A percentile compares a stretch with the other conserved stretches of the same genome.
phyloP scores from a whole-genome alignment of 2,329 filamentous ascomycete species.

The Talaromyces sp. region DNA sequence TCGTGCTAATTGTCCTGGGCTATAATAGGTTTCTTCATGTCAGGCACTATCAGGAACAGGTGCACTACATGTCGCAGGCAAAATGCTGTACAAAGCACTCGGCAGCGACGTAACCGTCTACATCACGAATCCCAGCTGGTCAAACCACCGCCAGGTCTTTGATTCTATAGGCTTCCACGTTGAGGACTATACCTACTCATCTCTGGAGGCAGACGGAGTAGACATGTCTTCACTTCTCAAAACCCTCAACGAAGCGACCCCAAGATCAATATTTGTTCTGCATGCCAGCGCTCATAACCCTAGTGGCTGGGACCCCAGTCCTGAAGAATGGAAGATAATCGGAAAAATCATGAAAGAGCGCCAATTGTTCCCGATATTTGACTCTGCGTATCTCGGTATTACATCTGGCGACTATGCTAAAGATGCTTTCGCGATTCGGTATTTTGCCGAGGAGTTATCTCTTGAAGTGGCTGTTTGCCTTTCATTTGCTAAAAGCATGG shows the following conservation, averaged over 20 bases:
- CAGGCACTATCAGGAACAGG: constrained; percentile 46
- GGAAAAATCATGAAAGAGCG: constrained; percentile 70
- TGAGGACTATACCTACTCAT: constrained; percentile 41
- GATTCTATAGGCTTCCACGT: constrained; percentile 74
- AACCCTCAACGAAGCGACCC: constrained; percentile 56
- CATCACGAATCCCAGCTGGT: constrained; percentile 92
- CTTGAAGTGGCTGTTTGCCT: constrained; percentile 61
- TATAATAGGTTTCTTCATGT: neutral
- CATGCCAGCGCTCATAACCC: constrained; percentile 97
- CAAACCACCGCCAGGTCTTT: constrained; percentile 97
- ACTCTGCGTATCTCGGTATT: constrained; percentile 30
- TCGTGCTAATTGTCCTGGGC: neutral
- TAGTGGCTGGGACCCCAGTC: constrained; percentile 87
- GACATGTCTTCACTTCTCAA: constrained; percentile 43
- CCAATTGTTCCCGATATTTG: constrained; percentile 77
- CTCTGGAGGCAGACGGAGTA: neutral
- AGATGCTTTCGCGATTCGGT: constrained; percentile 70
- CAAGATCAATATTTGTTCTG: constrained; percentile 78
- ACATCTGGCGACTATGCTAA: constrained; percentile 26
- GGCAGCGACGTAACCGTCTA: constrained; percentile 79
- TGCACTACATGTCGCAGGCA: constrained; percentile 45
- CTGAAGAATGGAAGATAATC: constrained; percentile 87
- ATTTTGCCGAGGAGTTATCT: constrained; percentile 78
- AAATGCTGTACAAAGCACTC: constrained; percentile 69
- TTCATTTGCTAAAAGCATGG: constrained; percentile 59